These are phyloP conservation scores for Athelia sp. DNA, from an alignment of 1,284 basidiomycete genomes.

Conservation along the genomic window DNA sequence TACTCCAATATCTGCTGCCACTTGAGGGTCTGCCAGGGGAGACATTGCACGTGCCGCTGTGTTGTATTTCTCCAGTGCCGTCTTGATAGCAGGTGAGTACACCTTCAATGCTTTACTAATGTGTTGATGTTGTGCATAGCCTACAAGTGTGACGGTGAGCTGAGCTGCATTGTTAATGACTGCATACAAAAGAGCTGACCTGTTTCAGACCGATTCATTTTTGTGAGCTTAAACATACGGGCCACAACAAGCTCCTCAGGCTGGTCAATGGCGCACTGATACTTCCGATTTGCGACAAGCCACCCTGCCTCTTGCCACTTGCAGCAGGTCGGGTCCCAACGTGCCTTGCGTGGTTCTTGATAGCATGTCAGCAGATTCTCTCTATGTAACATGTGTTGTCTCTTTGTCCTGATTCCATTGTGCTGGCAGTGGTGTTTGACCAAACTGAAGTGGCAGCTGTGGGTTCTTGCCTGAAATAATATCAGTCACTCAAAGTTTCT, in stretches of 20 bases:
- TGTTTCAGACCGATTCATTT: conserved; percentile 3
- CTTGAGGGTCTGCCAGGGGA: conserved; percentile 10
- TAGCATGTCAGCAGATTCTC: not conserved
- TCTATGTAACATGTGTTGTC: too few relatives aligned
- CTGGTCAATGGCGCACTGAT: conserved; percentile 5
- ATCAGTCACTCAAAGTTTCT: too few relatives aligned
- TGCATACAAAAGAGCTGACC: not conserved
- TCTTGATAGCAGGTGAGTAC: conserved; percentile 9
- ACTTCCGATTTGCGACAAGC: not conserved
- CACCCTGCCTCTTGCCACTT: conserved; percentile 1
- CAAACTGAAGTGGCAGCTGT: too few relatives aligned
- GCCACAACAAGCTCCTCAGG: conserved; percentile 9
- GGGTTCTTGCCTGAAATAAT: too few relatives aligned
- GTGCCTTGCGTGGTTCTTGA: not conserved
- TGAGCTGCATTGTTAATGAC: not conserved
- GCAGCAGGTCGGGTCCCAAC: conserved; percentile 4
- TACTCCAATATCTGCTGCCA: conserved; percentile 24
- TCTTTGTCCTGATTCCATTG: too few relatives aligned
- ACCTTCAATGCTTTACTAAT: conserved; percentile 12
- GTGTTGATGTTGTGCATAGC: conserved; percentile 11
- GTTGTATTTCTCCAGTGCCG: conserved; percentile 12
- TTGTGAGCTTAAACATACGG: conserved; percentile 8
- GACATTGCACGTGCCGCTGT: conserved; percentile 5
- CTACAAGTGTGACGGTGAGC: conserved; percentile 7
- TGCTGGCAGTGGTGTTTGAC: too few relatives aligned